These are phyloP conservation scores for Cryptosporidium viatorum DNA, from an alignment of 169 alveolate species.

Conservation along the genomic window DNA sequence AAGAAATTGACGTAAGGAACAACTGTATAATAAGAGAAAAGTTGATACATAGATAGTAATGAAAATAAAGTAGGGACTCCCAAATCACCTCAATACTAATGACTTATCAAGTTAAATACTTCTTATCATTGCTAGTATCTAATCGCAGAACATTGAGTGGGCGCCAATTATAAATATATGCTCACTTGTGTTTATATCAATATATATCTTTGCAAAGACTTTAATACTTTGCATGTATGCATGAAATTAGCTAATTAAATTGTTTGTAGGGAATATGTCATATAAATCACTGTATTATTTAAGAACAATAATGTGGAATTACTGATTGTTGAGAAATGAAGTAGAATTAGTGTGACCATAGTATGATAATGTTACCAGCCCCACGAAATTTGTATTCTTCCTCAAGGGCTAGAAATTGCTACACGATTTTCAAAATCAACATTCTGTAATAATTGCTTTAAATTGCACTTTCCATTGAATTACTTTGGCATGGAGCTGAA, in stretches of 20 bases:
- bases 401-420: not conserved
- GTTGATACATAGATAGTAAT: not conserved
- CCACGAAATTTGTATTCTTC: not conserved
- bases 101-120: not conserved
- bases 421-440: too few relatives aligned
- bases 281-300: too few relatives aligned
- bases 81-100: not conserved
- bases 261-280: not conserved
- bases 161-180: too few relatives aligned
- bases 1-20: not conserved
- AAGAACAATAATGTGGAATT: not conserved
- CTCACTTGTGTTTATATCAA: not conserved
- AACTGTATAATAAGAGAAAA: not conserved
- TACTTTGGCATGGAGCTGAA: constrained; percentile 20
- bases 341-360: too few relatives aligned
- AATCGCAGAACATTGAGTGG: not conserved
- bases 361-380: too few relatives aligned
- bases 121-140: not conserved
- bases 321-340: not conserved
- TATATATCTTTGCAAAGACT: not conserved
- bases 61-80: not conserved
- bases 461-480: not conserved
- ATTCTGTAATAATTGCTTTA: not conserved
- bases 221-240: not conserved
- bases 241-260: not conserved